A percentile compares a stretch with the other conserved stretches of the same genome.
Conservation (phyloP, 2,329 filamentous ascomycete species). For the Geoglossum cookeanum region DNA sequence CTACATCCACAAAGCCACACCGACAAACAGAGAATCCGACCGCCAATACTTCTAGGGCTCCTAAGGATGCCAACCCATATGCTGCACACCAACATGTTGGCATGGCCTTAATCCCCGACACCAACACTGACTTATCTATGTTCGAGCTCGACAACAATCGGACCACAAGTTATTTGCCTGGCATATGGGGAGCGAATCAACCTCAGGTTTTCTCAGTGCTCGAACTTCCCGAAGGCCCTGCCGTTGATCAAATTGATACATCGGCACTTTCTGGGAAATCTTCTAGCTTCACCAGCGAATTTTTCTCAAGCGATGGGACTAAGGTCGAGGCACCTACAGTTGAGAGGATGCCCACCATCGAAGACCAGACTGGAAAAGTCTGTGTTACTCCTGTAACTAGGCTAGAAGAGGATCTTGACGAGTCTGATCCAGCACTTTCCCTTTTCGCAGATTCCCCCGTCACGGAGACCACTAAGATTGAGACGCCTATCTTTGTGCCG, state of each 20-base stretch:
- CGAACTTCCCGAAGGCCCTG: slow-evolving; percentile 48
- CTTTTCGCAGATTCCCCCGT: not conserved
- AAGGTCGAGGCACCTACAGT: slow-evolving; percentile 1
- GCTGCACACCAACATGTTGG: slow-evolving; percentile 37
- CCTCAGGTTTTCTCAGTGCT: slow-evolving; percentile 55
- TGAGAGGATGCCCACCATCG: slow-evolving; percentile 2
- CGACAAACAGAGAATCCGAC: slow-evolving; percentile 20
- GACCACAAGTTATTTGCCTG: slow-evolving; percentile 22
- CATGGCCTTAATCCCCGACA: slow-evolving; percentile 71
- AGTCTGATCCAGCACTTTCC: slow-evolving; percentile 3
- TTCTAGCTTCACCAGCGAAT: slow-evolving; percentile 14
- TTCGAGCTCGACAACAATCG: slow-evolving; percentile 39
- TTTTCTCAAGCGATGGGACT: not conserved
- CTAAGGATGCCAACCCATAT: slow-evolving; percentile 50
- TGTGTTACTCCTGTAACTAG: not conserved
- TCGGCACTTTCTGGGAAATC: slow-evolving; percentile 53
- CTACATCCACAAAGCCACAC: not conserved
- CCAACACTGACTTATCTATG: slow-evolving; percentile 53
- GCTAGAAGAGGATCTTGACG: slow-evolving; percentile 9
- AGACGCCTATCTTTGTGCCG: not conserved
- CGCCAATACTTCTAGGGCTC: slow-evolving; percentile 23
- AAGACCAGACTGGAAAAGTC: not conserved
- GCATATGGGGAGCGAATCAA: slow-evolving; percentile 27
- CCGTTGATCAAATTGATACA: slow-evolving; percentile 33
- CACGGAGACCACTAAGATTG: not conserved